These are phyloP conservation scores for Styphnolobium japonicum DNA, from an alignment of 306 rosid genomes.

Conservation along the genomic window DNA sequence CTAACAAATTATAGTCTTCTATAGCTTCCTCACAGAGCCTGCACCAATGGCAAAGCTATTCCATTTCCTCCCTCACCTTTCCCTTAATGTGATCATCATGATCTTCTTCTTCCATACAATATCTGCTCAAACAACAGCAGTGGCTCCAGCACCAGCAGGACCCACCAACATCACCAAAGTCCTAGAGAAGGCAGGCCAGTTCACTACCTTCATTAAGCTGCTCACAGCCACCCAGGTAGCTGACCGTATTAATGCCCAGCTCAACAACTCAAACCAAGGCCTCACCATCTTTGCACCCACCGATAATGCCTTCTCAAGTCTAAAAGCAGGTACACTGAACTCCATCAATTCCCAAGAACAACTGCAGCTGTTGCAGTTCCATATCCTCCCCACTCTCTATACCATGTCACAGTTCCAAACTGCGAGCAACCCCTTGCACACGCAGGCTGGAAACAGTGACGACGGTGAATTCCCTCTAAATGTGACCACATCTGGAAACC, in stretches of 20 bases:
- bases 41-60: constrained; percentile 28
- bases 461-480: constrained; percentile 76
- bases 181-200: constrained; percentile 87
- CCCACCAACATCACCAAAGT: constrained; percentile 66
- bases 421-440: constrained; percentile 71
- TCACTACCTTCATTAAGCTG: constrained; percentile 72
- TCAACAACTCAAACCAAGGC: constrained; percentile 82
- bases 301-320: constrained; percentile 65
- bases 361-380: constrained; percentile 68
- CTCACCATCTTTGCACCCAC: constrained; percentile 89
- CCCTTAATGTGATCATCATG: neutral
- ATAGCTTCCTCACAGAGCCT: neutral
- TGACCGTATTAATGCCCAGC: constrained; percentile 75
- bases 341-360: constrained; percentile 71
- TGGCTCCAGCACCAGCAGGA: constrained; percentile 59
- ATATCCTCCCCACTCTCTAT: constrained; percentile 59
- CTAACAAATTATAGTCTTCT: neutral
- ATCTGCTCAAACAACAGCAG: constrained; percentile 43
- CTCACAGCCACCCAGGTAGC: constrained; percentile 58
- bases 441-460: constrained; percentile 81
- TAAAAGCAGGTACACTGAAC: constrained; percentile 70
- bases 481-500: constrained; percentile 83
- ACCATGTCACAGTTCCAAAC: constrained; percentile 80
- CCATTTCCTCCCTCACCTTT: constrained; percentile 14
- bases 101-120: neutral